Evolutionary conservation across 805 yeast genomes (phyloP).

Genomic region (Candida hungchunana): DNA sequence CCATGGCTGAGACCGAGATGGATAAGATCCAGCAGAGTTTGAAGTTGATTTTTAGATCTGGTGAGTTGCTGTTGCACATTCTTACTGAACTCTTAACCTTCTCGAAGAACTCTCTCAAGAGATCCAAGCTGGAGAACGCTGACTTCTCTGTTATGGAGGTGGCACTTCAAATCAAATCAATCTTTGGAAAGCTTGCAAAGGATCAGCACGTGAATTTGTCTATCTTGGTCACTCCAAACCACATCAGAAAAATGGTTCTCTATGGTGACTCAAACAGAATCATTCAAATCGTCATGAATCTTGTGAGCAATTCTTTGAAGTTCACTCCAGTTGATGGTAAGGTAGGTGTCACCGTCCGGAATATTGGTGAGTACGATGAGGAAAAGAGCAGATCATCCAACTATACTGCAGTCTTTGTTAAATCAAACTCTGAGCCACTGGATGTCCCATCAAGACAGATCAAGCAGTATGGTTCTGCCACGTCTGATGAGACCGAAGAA

Average conservation of each 20-base stretch:
- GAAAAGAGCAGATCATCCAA: constrained; percentile 38
- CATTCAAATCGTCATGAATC: constrained; percentile 86
- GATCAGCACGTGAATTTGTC: constrained; percentile 71
- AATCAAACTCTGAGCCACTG: constrained; percentile 11
- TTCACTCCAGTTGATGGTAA: constrained; percentile 89
- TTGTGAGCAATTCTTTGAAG: constrained; percentile 85
- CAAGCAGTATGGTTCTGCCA: constrained; percentile 1
- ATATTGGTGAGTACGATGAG: constrained; percentile 71
- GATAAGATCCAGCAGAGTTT: constrained; percentile 67
- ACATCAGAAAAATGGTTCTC: constrained; percentile 57
- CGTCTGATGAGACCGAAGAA: constrained; percentile 12
- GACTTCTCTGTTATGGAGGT: constrained; percentile 78
- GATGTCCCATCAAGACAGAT: constrained; percentile 3
- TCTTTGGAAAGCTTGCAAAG: constrained; percentile 73
- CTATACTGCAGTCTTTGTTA: constrained; percentile 44
- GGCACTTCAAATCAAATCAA: constrained; percentile 78
- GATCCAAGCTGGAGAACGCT: constrained; percentile 77
- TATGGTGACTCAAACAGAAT: constrained; percentile 89
- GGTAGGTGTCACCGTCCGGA: constrained; percentile 57
- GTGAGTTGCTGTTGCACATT: constrained; percentile 83
- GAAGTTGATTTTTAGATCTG: constrained; percentile 82
- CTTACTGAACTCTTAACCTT: constrained; percentile 88
- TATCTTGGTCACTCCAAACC: constrained; percentile 59
- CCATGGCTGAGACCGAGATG: constrained; percentile 79
- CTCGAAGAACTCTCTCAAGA: constrained; percentile 84